phyloP scores from a whole-genome alignment of 371 early-diverging fungal species.

The Haplosporangium sp. region DNA sequence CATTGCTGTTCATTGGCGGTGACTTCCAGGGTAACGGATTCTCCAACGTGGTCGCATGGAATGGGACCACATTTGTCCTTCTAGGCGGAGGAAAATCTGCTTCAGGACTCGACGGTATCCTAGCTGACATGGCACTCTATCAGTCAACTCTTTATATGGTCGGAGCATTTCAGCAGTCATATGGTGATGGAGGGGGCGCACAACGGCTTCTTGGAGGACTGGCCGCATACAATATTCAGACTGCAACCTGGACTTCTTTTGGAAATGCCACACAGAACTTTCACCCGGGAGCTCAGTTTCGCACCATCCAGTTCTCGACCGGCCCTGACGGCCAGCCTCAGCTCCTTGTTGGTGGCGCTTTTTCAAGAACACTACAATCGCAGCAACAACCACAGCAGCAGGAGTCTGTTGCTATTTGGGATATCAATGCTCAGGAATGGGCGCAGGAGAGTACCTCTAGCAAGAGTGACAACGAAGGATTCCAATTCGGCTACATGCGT shows the following conservation, averaged over 20 bases:
- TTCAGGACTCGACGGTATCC: conserved; percentile 39
- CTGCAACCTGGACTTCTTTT: conserved; percentile 21
- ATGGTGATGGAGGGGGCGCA: background rate
- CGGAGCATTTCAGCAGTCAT: conserved; percentile 23
- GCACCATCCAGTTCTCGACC: conserved; percentile 21
- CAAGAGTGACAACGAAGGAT: background rate
- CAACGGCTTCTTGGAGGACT: conserved; percentile 16
- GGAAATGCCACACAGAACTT: conserved; percentile 34
- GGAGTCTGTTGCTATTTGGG: conserved; percentile 32
- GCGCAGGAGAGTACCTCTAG: conserved; percentile 1
- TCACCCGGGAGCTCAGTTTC: conserved; percentile 20
- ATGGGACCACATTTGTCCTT: conserved; percentile 18
- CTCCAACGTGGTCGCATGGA: conserved; percentile 45
- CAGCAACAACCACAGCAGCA: background rate
- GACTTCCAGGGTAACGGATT: conserved; percentile 28
- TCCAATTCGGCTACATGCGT: conserved; percentile 27
- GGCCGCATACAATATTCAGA: conserved; percentile 22
- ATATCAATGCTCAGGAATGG: conserved; percentile 29
- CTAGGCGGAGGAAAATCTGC: conserved; percentile 5
- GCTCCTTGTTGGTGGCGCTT: conserved; percentile 24
- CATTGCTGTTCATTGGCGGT: conserved; percentile 42
- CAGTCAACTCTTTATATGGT: conserved; percentile 39
- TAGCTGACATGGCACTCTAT: conserved; percentile 27
- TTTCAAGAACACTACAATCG: too few relatives aligned
- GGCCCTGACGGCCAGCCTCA: conserved; percentile 23